Evolutionary conservation across 192 early-diverging fungal species (phyloP).

Genomic region (Podila epigama): DNA sequence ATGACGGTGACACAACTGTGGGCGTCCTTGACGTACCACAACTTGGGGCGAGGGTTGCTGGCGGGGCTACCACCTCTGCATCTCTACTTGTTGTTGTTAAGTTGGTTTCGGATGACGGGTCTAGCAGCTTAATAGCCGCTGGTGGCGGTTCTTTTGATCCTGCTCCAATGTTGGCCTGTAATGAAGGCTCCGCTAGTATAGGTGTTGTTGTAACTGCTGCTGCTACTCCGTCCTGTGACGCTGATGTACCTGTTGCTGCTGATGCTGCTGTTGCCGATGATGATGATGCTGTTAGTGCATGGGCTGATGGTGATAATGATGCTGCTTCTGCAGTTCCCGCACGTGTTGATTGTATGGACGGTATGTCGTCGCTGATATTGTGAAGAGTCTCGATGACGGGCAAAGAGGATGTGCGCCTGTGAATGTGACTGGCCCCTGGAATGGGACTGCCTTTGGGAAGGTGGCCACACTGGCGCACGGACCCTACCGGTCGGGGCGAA

Average conservation of each 20-base stretch:
- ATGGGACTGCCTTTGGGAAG: slow-evolving; percentile 15
- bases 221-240: background rate
- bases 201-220: too few relatives aligned
- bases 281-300: background rate
- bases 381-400: background rate
- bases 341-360: background rate
- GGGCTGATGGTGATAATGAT: background rate
- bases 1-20: too few relatives aligned
- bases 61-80: too few relatives aligned
- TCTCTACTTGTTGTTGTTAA: too few relatives aligned
- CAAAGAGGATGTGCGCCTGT: slow-evolving; percentile 28
- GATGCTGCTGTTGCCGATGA: background rate
- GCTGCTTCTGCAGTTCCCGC: background rate
- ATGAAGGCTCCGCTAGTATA: too few relatives aligned
- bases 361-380: background rate
- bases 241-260: background rate
- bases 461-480: background rate
- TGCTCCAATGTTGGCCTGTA: too few relatives aligned
- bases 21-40: too few relatives aligned
- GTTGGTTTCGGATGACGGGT: too few relatives aligned
- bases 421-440: slow-evolving; percentile 12
- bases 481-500: background rate
- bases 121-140: too few relatives aligned
- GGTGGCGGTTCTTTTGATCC: too few relatives aligned
- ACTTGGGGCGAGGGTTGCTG: too few relatives aligned